Percentiles rank a stretch among this genome's conserved stretches.
Conservation (phyloP, 2,329 filamentous ascomycete species). For the Penicillium verrucosum region DNA sequence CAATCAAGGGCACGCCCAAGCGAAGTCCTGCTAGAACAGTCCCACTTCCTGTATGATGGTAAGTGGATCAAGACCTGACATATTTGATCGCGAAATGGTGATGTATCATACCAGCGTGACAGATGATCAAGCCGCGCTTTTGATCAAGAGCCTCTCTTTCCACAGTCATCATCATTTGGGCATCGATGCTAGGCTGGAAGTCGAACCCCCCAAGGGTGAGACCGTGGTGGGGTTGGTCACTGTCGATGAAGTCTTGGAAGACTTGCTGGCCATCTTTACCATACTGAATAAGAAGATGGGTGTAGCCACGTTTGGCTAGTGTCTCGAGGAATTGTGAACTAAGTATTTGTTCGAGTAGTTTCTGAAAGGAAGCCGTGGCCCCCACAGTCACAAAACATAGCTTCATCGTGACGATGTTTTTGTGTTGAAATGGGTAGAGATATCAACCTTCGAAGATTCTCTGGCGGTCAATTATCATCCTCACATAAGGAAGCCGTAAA, state of each 20-base stretch:
- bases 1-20: constrained; percentile 71
- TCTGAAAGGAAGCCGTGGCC: constrained; percentile 79
- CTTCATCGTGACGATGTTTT: constrained; percentile 27
- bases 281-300: constrained; percentile 74
- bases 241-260: constrained; percentile 41
- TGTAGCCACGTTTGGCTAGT: constrained; percentile 62
- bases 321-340: constrained; percentile 59
- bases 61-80: not conserved
- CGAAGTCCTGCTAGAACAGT: constrained; percentile 81
- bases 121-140: constrained; percentile 71
- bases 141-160: constrained; percentile 40
- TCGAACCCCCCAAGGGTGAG: constrained; percentile 62
- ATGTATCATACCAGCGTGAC: constrained; percentile 70
- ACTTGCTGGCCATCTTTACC: constrained; percentile 62
- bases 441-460: not conserved
- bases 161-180: constrained; percentile 56
- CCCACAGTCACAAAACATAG: constrained; percentile 85
- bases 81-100: constrained; percentile 8
- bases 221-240: constrained; percentile 29
- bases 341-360: constrained; percentile 66
- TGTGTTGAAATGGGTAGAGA: not conserved
- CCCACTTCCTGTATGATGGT: constrained; percentile 65
- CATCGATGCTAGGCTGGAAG: constrained; percentile 61
- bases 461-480: not conserved
- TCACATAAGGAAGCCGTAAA: not conserved